Evolutionary conservation across 208 protist genomes (phyloP).

Genomic region (Leishmania turanica): DNA sequence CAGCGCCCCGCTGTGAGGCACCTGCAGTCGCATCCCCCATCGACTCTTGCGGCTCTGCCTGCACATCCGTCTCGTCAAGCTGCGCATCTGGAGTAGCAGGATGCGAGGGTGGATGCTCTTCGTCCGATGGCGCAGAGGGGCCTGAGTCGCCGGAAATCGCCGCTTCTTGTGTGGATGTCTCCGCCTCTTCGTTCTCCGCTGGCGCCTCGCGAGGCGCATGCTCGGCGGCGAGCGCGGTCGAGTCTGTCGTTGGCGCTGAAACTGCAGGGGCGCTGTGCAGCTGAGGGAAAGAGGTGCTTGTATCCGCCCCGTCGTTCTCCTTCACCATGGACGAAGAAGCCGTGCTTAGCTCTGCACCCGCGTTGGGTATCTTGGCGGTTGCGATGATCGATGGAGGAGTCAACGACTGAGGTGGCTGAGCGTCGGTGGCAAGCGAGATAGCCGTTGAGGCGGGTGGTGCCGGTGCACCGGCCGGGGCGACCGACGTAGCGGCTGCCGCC

Average conservation of each 20-base stretch:
- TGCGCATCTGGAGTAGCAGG: not conserved
- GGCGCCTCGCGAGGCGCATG: not conserved
- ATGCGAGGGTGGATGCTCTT: not conserved
- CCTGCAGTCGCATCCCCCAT: not conserved
- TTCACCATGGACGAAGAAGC: not conserved
- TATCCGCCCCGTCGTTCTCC: not conserved
- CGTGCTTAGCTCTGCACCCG: not conserved
- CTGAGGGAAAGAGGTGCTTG: not conserved
- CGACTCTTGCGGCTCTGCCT: not conserved
- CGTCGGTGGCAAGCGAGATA: not conserved
- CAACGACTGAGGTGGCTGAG: conserved; percentile 3
- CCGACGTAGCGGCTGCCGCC: conserved; percentile 1
- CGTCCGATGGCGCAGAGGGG: not conserved
- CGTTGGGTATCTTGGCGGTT: not conserved
- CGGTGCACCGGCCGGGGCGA: not conserved
- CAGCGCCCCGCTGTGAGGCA: not conserved
- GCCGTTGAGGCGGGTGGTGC: not conserved
- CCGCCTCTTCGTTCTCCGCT: conserved; percentile 7
- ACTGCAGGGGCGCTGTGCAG: not conserved
- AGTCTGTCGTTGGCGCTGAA: not conserved
- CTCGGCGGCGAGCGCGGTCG: not conserved
- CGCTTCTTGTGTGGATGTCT: not conserved
- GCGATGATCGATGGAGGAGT: conserved; percentile 7
- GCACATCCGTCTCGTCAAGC: not conserved
- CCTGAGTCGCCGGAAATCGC: not conserved